Evolutionary conservation across 2,329 filamentous ascomycete genomes (phyloP).

Genomic region (Exophiala sideris): DNA sequence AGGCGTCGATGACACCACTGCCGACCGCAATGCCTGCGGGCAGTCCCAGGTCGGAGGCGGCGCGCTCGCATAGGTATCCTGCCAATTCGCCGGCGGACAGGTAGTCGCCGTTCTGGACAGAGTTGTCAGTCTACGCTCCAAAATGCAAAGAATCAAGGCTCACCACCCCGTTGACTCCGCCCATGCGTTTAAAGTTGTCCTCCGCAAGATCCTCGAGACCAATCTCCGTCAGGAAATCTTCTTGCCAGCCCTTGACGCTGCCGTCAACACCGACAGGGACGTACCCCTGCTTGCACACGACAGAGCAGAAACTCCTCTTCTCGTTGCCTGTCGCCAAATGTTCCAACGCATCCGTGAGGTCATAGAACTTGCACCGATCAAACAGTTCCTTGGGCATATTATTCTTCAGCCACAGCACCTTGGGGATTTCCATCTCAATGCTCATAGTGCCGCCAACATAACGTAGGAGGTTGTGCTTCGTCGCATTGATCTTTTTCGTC

Average conservation of each 20-base stretch:
- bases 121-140: neutral
- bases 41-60: conserved; percentile 77
- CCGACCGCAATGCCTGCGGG: conserved; percentile 86
- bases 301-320: conserved; percentile 89
- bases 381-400: conserved; percentile 93
- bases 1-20: conserved; percentile 95
- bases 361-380: conserved; percentile 92
- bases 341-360: conserved; percentile 86
- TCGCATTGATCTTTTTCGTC: conserved; percentile 89
- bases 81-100: conserved; percentile 89
- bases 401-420: conserved; percentile 97
- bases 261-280: conserved; percentile 96
- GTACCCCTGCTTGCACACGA: conserved; percentile 95
- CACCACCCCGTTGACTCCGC: conserved; percentile 92
- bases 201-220: conserved; percentile 80
- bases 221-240: conserved; percentile 84
- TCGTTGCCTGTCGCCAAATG: conserved; percentile 92
- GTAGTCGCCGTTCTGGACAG: conserved; percentile 77
- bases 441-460: conserved; percentile 99
- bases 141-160: conserved; percentile 47
- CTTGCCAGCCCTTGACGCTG: conserved; percentile 96
- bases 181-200: conserved; percentile 88
- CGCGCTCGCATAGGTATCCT: conserved; percentile 77
- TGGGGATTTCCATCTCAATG: conserved; percentile 99
- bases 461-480: conserved; percentile 84